Evolutionary conservation across 1,284 basidiomycete genomes (phyloP).

Genomic region (Exobasidium cylindrosporum): DNA sequence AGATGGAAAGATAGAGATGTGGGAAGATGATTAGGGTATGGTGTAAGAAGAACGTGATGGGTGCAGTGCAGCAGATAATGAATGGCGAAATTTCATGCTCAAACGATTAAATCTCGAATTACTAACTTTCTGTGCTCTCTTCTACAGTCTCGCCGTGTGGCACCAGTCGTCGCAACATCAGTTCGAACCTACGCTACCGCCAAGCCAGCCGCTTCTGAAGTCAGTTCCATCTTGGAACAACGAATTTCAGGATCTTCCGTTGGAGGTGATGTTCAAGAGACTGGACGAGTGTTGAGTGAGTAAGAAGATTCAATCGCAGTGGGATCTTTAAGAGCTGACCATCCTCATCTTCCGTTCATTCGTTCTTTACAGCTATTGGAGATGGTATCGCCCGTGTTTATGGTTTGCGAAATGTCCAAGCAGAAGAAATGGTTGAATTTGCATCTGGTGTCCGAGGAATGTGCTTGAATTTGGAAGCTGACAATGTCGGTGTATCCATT

Average conservation of each 20-base stretch:
- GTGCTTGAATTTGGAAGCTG: slow-evolving; percentile 99
- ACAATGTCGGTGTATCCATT: slow-evolving; percentile 99
- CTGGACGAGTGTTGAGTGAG: slow-evolving; percentile 93
- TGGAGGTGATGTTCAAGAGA: slow-evolving; percentile 94
- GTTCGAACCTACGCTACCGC: slow-evolving; percentile 81
- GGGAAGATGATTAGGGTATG: background rate
- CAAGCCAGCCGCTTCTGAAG: slow-evolving; percentile 99
- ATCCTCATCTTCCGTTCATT: background rate
- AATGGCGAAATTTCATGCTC: background rate
- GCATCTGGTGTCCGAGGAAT: slow-evolving; percentile 85
- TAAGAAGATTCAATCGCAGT: no score
- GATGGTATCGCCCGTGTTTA: slow-evolving; percentile 99
- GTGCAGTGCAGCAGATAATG: background rate
- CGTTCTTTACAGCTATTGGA: slow-evolving; percentile 74
- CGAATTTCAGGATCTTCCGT: slow-evolving; percentile 89
- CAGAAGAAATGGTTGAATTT: slow-evolving; percentile 99
- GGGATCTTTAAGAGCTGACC: no score
- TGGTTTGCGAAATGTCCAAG: slow-evolving; percentile 73
- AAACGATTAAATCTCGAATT: background rate
- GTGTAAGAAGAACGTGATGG: slow-evolving; percentile 9
- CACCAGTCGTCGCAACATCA: slow-evolving; percentile 26
- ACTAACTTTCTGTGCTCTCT: background rate
- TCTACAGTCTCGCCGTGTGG: slow-evolving; percentile 62
- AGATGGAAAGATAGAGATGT: slow-evolving; percentile 10
- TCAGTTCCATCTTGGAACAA: slow-evolving; percentile 96